These are phyloP conservation scores for Phlebopus sp. DNA, from an alignment of 1,284 basidiomycete genomes.

Conservation along the genomic window DNA sequence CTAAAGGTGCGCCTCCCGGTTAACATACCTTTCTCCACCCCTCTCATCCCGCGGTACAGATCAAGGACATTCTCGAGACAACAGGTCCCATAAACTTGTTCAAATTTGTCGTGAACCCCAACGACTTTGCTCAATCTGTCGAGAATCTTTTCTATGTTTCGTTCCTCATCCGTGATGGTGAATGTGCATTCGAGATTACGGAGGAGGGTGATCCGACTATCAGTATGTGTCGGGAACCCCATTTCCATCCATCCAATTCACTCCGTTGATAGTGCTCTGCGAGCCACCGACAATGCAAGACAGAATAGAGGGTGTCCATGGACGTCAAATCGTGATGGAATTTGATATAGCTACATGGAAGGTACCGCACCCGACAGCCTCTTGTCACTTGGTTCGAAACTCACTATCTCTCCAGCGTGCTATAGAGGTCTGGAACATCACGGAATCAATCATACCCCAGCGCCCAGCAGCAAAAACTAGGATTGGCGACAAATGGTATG, in stretches of 20 bases:
- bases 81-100: constrained; percentile 70
- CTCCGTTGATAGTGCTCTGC: constrained; percentile 47
- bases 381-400: neutral
- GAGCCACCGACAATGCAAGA: constrained; percentile 65
- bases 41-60: constrained; percentile 34
- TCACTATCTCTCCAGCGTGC: constrained; percentile 50
- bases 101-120: constrained; percentile 81
- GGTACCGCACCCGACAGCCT: constrained; percentile 43
- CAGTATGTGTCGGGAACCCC: constrained; percentile 46
- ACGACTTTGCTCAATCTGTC: constrained; percentile 87
- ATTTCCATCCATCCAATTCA: constrained; percentile 1
- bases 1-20: constrained; percentile 42
- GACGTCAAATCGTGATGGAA: constrained; percentile 83
- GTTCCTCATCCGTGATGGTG: constrained; percentile 84
- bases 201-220: constrained; percentile 71
- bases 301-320: constrained; percentile 60
- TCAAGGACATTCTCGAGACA: constrained; percentile 52
- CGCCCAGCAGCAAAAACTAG: constrained; percentile 52
- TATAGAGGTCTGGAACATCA: constrained; percentile 79
- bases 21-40: neutral
- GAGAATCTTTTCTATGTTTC: constrained; percentile 94
- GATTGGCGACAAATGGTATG: constrained; percentile 68
- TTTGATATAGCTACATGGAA: constrained; percentile 82
- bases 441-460: constrained; percentile 62
- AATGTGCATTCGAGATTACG: constrained; percentile 65